Base-by-base conservation (phyloP, 2,329 filamentous ascomycete species). In the Cyclaneusma minus region DNA sequence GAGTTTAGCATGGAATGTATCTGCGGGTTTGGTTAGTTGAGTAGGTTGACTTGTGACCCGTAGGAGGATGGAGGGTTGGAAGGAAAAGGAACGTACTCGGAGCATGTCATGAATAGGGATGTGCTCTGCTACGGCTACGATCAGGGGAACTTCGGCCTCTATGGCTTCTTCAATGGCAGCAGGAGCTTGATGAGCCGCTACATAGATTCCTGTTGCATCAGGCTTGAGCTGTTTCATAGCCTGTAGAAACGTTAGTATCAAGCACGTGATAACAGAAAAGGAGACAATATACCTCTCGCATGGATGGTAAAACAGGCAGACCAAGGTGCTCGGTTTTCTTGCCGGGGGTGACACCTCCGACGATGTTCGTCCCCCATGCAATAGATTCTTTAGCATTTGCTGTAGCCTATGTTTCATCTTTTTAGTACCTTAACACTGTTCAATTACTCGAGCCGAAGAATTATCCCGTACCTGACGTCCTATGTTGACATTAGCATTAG, bases 151-250 rank as follows among this genome's bases (percentile, higher is more conserved):
- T 43, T 82, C 74, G 2, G 75, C 75, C 47, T 75, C 77, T 27
- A 84, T 79, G 2, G 80, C 79, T 46, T 85, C 78, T 46, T 81
- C 73, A 39, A 87, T 84, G 1, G 80, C 80, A 14, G 60, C 58
- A 0, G 72, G 62, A 2, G 79, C 80, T 36, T 78, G 68, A 32
- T 72, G 66, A n/a, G 79, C 78, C 2, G 79, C 73, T 3, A 85
- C 80, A 38, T 82, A 85, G 29, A 87, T 78, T 4, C 73, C 78
- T 1, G 79, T 83, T 4, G 78, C 80, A 51, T 84, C 71, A 3
- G 80, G 79, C 39, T 72, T 79, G 19, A 82, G 53, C 38, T 66
- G 57, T 37, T 76, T 65, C 54, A 78, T 70, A 5, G 80, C 80
- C 60, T 68, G 27, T n/a, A 9, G 21, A 8, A 13, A 17, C n/a